Evolutionary conservation across 2,329 filamentous ascomycete species (phyloP), one percentile per base, ranked within the genome.

Genomic region (Metarhizium robertsii): DNA sequence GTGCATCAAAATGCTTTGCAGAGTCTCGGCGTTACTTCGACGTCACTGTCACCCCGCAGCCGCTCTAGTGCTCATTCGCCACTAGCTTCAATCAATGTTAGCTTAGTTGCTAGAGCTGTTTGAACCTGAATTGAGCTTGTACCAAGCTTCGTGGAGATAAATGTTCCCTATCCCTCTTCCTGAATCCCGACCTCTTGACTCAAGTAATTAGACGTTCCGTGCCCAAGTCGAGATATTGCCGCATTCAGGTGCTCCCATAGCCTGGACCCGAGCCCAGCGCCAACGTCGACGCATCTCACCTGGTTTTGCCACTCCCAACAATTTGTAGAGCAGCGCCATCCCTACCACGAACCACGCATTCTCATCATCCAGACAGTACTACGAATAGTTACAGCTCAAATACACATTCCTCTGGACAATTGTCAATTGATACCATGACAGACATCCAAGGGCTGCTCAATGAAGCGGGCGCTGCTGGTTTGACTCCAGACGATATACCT

Each of bases 401-500:
- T 16, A 5, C 14, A 40, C 16, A 11, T 25, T 11, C 16, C 48
- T 13, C n/a, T 8, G 45, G 13, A 10, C 34, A 16, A 16, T 7
- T 8, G 2, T 30, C 20, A 29, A 25, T n/a, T 42, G 38, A 52
- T 11, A 46, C 25, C 34, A 58, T 58, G 56, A 14, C 54, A 13
- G 56, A 55, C 25, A 53, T 58, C 11, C 48, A 52, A 54, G 50
- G 50, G 52, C 43, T 38, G 29, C 55, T 32, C 20, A 56, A 48
- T 13, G 45, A 48, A 6, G 20, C 14, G 13, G 45, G 45, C 45
- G 45, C 61, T 36, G 55, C 69, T 18, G 61, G 64, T 43, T 73
- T 74, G 57, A 71, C 75, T 54, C 71, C 77, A 32, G 74, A 73
- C 57, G 71, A 79, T 50, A 70, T 84, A 48, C 79, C 85, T 52